Base-by-base conservation (phyloP, 176 grass and related monocot genomes). In the Oropetium thomaeum region DNA sequence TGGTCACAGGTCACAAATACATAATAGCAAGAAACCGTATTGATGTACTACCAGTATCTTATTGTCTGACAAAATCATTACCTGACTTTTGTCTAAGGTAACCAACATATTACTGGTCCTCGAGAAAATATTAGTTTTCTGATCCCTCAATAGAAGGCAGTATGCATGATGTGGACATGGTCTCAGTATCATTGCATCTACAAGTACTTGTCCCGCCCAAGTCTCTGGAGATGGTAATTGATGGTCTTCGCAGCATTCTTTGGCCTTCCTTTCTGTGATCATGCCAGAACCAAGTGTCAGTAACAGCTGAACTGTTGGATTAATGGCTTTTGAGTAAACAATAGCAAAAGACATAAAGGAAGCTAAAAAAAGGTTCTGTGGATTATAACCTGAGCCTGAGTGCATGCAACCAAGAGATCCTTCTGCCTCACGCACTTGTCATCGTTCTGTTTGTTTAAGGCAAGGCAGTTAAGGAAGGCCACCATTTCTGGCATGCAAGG, bases 401-500 rank as follows among this genome's bases (percentile, higher is more conserved):
- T 79, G 65, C 91, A 90, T 38, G 74, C 31, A 45, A 90, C 30
- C 75, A 93, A 71, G 62, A 93, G 84, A 75, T 93, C 78, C 82
- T 93, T 90, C 77, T 88, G 85, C 67, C 73, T 85, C 34, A 61
- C 1, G 42, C 89, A 98, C 65, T 98, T 94, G 34, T 92, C 91
- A 66, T 93, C 86, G 1, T 65, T 87, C 60, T 91, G 87, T 79
- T 93, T 97, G 86, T 91, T 97, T 78, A 97, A 67, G 47, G 94
- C 83, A 30, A 97, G 85, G 74, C 91, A 92, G 62, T 88, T 81
- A 37, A 98, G 96, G 65, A 98, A 98, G 42, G 88, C 66, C 20
- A 84, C 22, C 96, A 92, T 98, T 81, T 98, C 96, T 27, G 86
- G 26, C 91, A 90, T 86, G 76, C 84, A 98, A 22, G 84, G 87